Conservation (phyloP, 345 rosid species). For the Isatis tinctoria region DNA sequence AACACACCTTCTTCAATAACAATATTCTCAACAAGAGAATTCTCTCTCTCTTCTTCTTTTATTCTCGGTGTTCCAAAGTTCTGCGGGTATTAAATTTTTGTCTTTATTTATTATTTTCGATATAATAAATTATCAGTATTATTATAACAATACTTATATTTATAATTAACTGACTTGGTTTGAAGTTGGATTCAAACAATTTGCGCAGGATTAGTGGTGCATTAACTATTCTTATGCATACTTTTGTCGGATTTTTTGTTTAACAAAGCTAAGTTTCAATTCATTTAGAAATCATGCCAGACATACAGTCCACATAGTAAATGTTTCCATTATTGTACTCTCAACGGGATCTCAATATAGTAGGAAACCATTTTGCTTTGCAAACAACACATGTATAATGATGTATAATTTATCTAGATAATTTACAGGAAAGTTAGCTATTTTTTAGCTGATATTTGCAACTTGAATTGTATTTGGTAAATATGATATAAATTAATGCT, state of each 20-base stretch:
- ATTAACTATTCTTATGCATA: background rate
- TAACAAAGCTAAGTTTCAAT: too few relatives aligned
- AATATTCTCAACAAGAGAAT: too few relatives aligned
- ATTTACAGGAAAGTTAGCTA: background rate
- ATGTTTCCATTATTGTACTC: background rate
- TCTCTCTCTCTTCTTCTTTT: too few relatives aligned
- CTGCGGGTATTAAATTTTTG: too few relatives aligned
- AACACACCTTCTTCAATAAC: too few relatives aligned
- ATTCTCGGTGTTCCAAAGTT: too few relatives aligned
- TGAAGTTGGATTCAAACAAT: background rate
- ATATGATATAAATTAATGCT: background rate
- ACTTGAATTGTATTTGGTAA: background rate
- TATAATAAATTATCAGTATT: too few relatives aligned
- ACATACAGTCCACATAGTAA: constrained; percentile 7
- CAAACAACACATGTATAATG: background rate
- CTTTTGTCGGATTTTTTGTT: background rate
- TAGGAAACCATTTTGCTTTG: background rate
- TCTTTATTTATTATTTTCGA: too few relatives aligned
- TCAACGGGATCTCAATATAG: background rate
- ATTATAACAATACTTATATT: too few relatives aligned
- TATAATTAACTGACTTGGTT: background rate
- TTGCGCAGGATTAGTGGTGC: background rate
- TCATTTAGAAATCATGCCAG: background rate
- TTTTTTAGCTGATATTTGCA: background rate
- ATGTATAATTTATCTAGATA: background rate